These are phyloP conservation scores for Alnus rubra DNA, from an alignment of 306 rosid species.

Conservation along the genomic window DNA sequence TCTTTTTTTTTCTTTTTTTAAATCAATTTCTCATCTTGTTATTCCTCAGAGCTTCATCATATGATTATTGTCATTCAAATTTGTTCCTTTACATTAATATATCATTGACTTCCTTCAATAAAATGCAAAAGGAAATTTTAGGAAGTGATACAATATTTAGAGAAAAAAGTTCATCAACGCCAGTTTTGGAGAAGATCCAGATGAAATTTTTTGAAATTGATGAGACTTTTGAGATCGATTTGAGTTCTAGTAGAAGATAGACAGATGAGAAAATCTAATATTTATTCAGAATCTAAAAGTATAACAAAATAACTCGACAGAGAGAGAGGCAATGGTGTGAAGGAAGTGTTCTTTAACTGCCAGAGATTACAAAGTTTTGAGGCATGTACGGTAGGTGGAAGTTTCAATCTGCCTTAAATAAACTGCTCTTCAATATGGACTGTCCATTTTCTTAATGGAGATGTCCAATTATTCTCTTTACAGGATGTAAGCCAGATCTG, in stretches of 20 bases:
- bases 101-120: background rate
- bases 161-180: background rate
- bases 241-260: background rate
- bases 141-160: background rate
- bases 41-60: too few relatives aligned
- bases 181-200: constrained; percentile 4
- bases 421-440: too few relatives aligned
- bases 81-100: too few relatives aligned
- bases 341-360: background rate
- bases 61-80: too few relatives aligned
- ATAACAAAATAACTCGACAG: background rate
- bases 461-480: too few relatives aligned
- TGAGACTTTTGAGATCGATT: background rate
- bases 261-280: background rate
- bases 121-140: background rate
- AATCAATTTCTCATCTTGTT: too few relatives aligned
- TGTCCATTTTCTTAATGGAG: too few relatives aligned
- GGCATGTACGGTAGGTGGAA: too few relatives aligned
- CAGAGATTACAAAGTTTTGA: too few relatives aligned
- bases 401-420: too few relatives aligned
- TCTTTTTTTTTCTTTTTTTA: too few relatives aligned
- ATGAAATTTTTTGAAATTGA: background rate
- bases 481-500: too few relatives aligned
- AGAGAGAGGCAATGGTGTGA: background rate
- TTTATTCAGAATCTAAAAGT: background rate